phyloP scores from a whole-genome alignment of 345 rosid species.

The Citrus cavaleriei region DNA sequence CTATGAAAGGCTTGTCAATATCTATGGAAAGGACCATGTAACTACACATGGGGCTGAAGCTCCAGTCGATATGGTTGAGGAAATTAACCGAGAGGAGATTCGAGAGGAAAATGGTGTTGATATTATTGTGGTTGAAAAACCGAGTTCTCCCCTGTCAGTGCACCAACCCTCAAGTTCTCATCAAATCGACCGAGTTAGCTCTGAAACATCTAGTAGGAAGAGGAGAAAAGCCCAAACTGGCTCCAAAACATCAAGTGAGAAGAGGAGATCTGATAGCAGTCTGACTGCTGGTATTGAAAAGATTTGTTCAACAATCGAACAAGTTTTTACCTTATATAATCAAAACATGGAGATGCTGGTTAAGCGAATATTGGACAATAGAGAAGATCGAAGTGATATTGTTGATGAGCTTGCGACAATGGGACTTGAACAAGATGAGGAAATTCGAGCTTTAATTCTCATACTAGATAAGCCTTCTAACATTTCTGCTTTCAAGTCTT shows the following conservation, averaged over 20 bases:
- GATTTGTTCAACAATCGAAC: background rate
- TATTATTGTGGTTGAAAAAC: background rate
- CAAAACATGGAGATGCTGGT: background rate
- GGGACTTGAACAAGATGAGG: background rate
- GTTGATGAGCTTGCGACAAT: background rate
- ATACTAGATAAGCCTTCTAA: background rate
- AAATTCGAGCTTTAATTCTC: background rate
- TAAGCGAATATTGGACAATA: background rate
- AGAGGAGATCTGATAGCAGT: background rate
- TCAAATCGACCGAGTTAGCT: background rate
- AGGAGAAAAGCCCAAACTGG: background rate
- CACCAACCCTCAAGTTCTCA: background rate
- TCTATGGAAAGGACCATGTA: background rate
- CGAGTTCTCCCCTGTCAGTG: background rate
- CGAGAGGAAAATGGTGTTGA: background rate
- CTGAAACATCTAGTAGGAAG: background rate
- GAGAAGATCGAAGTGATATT: conserved; percentile 4
- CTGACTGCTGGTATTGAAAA: background rate
- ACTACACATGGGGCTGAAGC: background rate
- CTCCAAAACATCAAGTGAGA: background rate
- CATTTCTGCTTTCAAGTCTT: background rate
- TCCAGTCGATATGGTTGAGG: background rate
- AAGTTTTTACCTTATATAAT: background rate
- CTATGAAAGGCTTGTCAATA: background rate
- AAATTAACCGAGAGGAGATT: background rate